Evolutionary conservation across 2,329 filamentous ascomycete genomes (phyloP), one percentile per base, ranked within the genome.

Genomic region (Eutypella sp.): DNA sequence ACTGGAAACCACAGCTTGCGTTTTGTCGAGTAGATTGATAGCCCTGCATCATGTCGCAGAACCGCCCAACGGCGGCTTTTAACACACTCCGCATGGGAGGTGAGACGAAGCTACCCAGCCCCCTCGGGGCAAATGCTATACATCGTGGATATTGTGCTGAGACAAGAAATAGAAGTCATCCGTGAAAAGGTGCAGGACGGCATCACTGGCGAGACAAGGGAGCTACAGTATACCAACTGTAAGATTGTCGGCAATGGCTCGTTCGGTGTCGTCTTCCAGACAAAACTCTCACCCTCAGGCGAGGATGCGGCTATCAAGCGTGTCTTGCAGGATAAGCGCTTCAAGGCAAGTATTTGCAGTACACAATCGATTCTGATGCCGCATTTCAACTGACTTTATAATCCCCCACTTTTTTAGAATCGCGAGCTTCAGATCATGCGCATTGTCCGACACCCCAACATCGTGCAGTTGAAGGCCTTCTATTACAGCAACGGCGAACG

Each of bases 201-300:
- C 66, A 76, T 96, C 57, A 99, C 93, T 13, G 93, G 93, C 61
- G 93, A 99, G 69, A 95, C 90, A 61, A 86, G 89, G 69, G 93
- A 99, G 63, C 83, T 99, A 72, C 89, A 95, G 68, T 99, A 99
- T 71, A 97, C 93, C 46, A 93, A 97, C 68, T 97, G 92, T 78
- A 99, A 99, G 75, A 97, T 99, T 62, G 93, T 99, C 41, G 93
- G 93, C 67, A 99, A 99, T 73, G 93, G 93, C 57, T 97, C 92
- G 29, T 99, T 99, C 60, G 93, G 93, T 55, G 92, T 99, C 42
- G 93, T 99, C 55, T 99, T 99, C 70, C 93, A 99, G 75, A 99
- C 93, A 47, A 97, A 97, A 75, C 81, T 99, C 61, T 92, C 92
- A 50, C 93, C 93, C n/a, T 93, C 88, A 53, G 92, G 92, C 54